Percentiles rank a stretch among this genome's conserved stretches.
phyloP scores from a whole-genome alignment of 345 rosid genomes.

The Citrus unshiu region DNA sequence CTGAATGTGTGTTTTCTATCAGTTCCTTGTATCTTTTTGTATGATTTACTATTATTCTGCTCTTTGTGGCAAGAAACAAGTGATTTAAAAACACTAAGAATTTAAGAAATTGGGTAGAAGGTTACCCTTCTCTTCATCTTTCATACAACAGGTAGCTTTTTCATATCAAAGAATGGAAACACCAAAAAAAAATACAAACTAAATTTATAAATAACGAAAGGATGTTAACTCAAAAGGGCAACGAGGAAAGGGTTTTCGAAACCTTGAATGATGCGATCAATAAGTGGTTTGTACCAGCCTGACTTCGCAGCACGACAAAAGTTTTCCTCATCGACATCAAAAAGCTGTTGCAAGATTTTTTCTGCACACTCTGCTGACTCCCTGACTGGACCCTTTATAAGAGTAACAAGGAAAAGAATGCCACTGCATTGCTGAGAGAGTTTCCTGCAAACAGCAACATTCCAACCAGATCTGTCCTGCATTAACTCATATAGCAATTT shows the following conservation, averaged over 20 bases:
- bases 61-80: neutral
- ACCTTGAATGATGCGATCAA: conserved; percentile 55
- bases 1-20: neutral
- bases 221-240: neutral
- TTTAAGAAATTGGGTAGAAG: neutral
- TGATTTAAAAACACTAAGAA: neutral
- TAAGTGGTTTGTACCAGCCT: conserved; percentile 66
- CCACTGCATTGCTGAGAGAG: conserved; percentile 47
- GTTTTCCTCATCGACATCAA: conserved; percentile 55
- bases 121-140: neutral
- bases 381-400: conserved; percentile 43
- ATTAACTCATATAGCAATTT: conserved; percentile 53
- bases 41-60: neutral
- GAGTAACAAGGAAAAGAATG: conserved; percentile 60
- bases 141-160: conserved; percentile 1
- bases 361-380: conserved; percentile 51
- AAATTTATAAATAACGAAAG: neutral
- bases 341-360: conserved; percentile 45
- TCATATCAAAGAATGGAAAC: neutral
- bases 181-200: neutral
- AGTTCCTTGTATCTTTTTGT: neutral
- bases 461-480: conserved; percentile 65
- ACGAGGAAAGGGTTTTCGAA: conserved; percentile 13
- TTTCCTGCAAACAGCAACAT: conserved; percentile 42
- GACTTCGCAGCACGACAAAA: conserved; percentile 49